These are phyloP conservation scores for Quercus cerris DNA, from an alignment of 306 rosid genomes.

Conservation along the genomic window DNA sequence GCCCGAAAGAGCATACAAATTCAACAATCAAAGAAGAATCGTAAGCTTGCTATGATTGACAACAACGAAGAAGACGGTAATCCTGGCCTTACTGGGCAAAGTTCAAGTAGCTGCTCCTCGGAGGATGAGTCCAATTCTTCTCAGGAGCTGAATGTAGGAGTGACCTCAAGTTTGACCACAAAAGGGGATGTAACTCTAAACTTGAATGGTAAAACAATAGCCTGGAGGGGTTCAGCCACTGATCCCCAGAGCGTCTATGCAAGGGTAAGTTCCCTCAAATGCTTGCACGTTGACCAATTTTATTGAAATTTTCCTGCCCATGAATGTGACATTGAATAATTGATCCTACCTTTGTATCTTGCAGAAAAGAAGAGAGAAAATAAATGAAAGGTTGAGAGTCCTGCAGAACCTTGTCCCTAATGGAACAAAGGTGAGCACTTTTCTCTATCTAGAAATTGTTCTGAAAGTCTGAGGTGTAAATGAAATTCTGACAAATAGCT, in stretches of 20 bases:
- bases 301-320: background rate
- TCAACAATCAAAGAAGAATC: conserved; percentile 45
- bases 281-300: background rate
- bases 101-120: conserved; percentile 60
- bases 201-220: conserved; percentile 49
- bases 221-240: conserved; percentile 60
- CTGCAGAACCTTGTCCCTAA: conserved; percentile 82
- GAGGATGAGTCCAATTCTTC: conserved; percentile 60
- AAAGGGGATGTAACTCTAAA: conserved; percentile 23
- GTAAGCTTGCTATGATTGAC: conserved; percentile 23
- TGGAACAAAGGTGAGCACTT: conserved; percentile 72
- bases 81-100: conserved; percentile 38
- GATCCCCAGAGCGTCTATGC: conserved; percentile 87
- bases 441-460: background rate
- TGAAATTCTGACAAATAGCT: conserved; percentile 11
- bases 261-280: conserved; percentile 45
- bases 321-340: conserved; percentile 4
- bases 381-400: conserved; percentile 75
- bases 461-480: background rate
- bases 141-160: conserved; percentile 47
- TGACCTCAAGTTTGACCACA: conserved; percentile 39
- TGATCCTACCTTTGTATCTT: conserved; percentile 11
- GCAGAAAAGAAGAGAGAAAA: conserved; percentile 97
- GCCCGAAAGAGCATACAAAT: conserved; percentile 31
- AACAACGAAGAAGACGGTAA: conserved; percentile 40